Base-by-base conservation (phyloP, 495 filamentous ascomycete species). In the Friedmanniomyces simplex region DNA sequence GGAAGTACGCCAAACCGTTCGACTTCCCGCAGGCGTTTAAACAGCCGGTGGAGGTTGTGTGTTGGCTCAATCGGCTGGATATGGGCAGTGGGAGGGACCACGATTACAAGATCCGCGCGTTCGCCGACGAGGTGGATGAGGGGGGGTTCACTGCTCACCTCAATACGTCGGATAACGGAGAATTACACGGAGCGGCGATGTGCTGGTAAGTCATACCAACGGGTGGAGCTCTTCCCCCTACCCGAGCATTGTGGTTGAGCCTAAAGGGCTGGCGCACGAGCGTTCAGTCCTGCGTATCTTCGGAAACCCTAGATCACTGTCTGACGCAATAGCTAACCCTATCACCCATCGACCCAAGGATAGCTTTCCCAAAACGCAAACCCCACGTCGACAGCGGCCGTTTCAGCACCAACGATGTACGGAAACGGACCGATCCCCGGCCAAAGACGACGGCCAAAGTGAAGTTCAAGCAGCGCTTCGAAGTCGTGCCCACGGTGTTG, bases 1-100 rank as follows among this genome's bases (percentile, higher is more conserved):
- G 50, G 24, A 52, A 59, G 30, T 42, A 52, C 20, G 39, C 34
- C 10, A 47, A 55, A 5, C 12, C 24, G 4, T 32, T 54, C 46
- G n/a, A 46, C 18, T 62, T 62, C 42, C 59, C 61, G 1, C 49
- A 36, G 24, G n/a, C 61, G 16, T 60, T 57, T 32, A 46, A 26
- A 4, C 24, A 43, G 47, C 49, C 49, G 1, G 54, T 54, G 1
- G 37, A 53, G 21, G 52, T 65, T 1, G 46, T 65, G 0, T 55
- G 50, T 3, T 65, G 63, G 63, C 55, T 65, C n/a, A 65, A 63
- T 39, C 59, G 63, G 3, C 36, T 65, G 0, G 60, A 65, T 43
- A 18, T 65, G 25, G 12, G 16, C 6, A 21, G 32, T 37, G 52
- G 58, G 12, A 13, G 21, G 16, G 56, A 51, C 18, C 30, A 52